Conservation (phyloP, 306 rosid species). For the Luffa acutangula region DNA sequence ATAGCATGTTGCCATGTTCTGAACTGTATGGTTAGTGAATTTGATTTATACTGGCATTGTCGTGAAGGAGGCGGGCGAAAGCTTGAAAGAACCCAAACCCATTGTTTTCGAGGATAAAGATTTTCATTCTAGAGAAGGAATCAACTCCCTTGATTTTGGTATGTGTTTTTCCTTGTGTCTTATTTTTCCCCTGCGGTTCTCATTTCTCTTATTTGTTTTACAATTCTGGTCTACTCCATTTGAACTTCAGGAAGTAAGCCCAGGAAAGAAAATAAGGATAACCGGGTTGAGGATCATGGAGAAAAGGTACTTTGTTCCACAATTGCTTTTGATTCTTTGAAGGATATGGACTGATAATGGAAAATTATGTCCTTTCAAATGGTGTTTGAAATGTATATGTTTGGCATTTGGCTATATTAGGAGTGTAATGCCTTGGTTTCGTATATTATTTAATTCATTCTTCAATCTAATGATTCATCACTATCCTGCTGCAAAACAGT, state of each 20-base stretch:
- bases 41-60: neutral
- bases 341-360: neutral
- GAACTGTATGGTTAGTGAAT: neutral
- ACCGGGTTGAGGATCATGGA: conserved; percentile 27
- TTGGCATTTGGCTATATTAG: neutral
- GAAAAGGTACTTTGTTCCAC: conserved; percentile 37
- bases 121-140: conserved; percentile 4
- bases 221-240: conserved; percentile 4
- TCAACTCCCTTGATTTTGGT: neutral
- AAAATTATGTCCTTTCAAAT: neutral
- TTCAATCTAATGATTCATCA: neutral
- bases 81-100: conserved; percentile 62
- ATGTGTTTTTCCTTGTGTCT: neutral
- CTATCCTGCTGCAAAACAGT: neutral
- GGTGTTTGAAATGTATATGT: neutral
- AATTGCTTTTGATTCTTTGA: neutral
- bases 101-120: conserved; percentile 60
- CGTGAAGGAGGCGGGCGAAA: conserved; percentile 49
- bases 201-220: conserved; percentile 13
- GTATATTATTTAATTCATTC: neutral
- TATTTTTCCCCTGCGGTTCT: neutral
- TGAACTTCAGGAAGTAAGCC: conserved; percentile 36
- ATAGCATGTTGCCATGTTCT: no score
- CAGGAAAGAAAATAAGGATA: conserved; percentile 23
- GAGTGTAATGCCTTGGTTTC: neutral